Percentiles rank a stretch among this genome's conserved stretches.
Conservation (phyloP, 2,329 filamentous ascomycete species). For the Cladophialophora carrionii region DNA sequence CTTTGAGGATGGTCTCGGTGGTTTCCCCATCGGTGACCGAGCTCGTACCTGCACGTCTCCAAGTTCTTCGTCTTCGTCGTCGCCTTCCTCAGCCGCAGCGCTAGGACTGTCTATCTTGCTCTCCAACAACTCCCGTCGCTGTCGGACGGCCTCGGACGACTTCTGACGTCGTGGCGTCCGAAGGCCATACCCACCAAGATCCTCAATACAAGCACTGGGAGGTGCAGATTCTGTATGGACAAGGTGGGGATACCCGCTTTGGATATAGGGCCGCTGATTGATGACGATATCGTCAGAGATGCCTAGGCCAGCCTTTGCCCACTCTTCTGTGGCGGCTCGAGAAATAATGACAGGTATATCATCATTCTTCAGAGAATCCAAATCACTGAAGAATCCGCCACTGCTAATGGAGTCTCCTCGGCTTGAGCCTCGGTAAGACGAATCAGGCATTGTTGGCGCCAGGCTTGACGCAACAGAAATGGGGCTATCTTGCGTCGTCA, state of each 20-base stretch:
- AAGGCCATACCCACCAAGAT: conserved; percentile 42
- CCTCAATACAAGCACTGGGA: conserved; percentile 62
- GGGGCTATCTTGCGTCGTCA: conserved; percentile 76
- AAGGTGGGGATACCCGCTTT: conserved; percentile 58
- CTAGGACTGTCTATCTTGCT: conserved; percentile 66
- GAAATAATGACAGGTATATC: conserved; percentile 76
- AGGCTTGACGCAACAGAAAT: conserved; percentile 74
- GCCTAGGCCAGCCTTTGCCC: conserved; percentile 75
- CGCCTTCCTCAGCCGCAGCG: conserved; percentile 76
- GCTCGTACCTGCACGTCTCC: conserved; percentile 59
- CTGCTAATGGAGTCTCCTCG: conserved; percentile 82
- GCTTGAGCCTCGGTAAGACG: conserved; percentile 77
- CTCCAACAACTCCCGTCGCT: conserved; percentile 75
- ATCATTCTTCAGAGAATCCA: conserved; percentile 75
- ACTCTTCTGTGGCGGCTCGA: conserved; percentile 74
- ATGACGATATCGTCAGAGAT: conserved; percentile 68
- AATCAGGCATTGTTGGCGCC: conserved; percentile 70
- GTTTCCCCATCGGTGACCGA: conserved; percentile 57
- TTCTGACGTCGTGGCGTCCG: conserved; percentile 63
- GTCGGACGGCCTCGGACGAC: conserved; percentile 72
- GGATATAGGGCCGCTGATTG: conserved; percentile 44
- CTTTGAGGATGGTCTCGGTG: conserved; percentile 75
- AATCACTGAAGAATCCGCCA: conserved; percentile 84
- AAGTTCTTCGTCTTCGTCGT: conserved; percentile 92
- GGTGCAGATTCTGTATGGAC: conserved; percentile 64